phyloP scores from a whole-genome alignment of 768 basidiomycete genomes.

The Phylloporus rhodoxanthus region DNA sequence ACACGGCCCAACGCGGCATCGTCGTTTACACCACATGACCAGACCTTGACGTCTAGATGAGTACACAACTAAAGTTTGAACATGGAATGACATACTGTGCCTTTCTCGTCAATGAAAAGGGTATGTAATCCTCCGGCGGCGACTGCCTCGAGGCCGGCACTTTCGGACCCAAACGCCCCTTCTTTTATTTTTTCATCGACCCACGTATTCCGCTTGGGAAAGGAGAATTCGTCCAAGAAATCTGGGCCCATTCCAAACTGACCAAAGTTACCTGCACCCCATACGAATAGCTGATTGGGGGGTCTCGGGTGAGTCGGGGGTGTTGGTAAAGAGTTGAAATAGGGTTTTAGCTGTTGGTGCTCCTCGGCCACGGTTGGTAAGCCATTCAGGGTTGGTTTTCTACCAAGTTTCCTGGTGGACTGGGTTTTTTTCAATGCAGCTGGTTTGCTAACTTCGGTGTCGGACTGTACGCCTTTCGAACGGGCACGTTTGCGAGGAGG shows the following conservation, averaged over 20 bases:
- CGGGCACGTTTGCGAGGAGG: conserved; percentile 44
- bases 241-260: conserved; percentile 90
- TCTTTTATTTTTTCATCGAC: conserved; percentile 69
- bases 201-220: conserved; percentile 74
- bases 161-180: conserved; percentile 62
- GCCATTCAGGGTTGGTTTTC: conserved; percentile 29
- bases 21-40: conserved; percentile 85
- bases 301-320: conserved; percentile 56
- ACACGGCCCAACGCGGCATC: conserved; percentile 82
- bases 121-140: conserved; percentile 87
- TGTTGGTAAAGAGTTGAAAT: conserved; percentile 61
- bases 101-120: conserved; percentile 82
- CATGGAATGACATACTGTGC: conserved; percentile 57
- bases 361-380: conserved; percentile 28
- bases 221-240: conserved; percentile 61
- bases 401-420: conserved; percentile 25
- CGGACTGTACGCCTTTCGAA: conserved; percentile 35
- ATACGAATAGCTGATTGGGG: conserved; percentile 70
- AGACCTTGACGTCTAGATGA: conserved; percentile 44
- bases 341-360: conserved; percentile 44
- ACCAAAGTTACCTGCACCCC: conserved; percentile 92
- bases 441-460: conserved; percentile 37
- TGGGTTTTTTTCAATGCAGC: conserved; percentile 22
- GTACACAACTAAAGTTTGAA: neutral
- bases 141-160: conserved; percentile 77